These are phyloP conservation scores for Cryptosporidium ubiquitum DNA, from an alignment of 169 alveolate genomes.

Conservation along the genomic window DNA sequence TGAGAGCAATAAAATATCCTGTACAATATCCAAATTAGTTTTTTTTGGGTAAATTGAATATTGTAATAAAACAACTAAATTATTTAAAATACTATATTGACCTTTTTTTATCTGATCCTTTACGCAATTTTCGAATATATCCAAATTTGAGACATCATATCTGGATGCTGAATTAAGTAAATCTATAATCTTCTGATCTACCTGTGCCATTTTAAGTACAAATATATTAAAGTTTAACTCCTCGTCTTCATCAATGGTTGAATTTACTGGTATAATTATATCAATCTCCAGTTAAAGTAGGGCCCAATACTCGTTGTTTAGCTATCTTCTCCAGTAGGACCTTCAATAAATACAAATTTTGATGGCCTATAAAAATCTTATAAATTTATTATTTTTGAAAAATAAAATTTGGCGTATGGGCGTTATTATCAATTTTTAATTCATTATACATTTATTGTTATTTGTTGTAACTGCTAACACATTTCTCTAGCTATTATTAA, in stretches of 20 bases:
- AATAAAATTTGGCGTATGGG: background rate
- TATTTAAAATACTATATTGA: conserved; percentile 61
- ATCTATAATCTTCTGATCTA: conserved; percentile 7
- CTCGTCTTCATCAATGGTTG: background rate
- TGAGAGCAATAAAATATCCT: conserved; percentile 55
- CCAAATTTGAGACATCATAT: conserved; percentile 39
- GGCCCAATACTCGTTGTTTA: background rate
- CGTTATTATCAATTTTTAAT: background rate
- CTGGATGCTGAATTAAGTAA: conserved; percentile 51
- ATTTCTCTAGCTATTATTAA: background rate
- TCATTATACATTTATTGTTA: background rate
- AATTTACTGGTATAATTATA: background rate
- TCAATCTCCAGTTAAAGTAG: background rate
- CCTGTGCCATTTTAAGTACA: conserved; percentile 22
- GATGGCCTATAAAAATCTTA: background rate
- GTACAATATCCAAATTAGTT: conserved; percentile 36
- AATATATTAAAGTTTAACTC: background rate
- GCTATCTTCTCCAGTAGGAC: background rate
- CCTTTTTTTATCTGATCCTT: conserved; percentile 39
- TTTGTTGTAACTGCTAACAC: background rate
- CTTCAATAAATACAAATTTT: background rate
- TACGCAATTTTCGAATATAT: conserved; percentile 39
- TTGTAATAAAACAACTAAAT: conserved; percentile 17
- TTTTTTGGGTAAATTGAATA: conserved; percentile 54
- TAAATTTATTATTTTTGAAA: background rate